phyloP scores from a whole-genome alignment of 2,329 filamentous ascomycete species.

The Colletotrichum trifolii region DNA sequence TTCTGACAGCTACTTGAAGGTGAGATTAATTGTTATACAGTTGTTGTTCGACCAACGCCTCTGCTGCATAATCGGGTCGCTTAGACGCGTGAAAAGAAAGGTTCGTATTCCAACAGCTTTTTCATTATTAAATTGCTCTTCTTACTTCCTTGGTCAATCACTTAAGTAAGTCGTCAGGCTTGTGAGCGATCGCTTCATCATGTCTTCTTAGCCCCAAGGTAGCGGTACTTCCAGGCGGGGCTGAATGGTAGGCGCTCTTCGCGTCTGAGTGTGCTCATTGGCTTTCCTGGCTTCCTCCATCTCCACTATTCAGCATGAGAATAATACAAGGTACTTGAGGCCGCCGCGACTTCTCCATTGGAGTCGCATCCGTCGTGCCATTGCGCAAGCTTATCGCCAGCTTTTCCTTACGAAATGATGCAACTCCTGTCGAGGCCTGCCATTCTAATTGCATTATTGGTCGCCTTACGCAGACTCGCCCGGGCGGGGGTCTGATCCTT shows the following conservation, averaged over 20 bases:
- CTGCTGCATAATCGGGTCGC: background rate
- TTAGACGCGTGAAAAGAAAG: background rate
- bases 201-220: background rate
- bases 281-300: background rate
- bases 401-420: conserved; percentile 16
- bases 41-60: background rate
- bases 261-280: background rate
- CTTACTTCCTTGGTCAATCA: too few relatives aligned
- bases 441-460: conserved; percentile 9
- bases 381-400: conserved; percentile 13
- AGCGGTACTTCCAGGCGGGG: conserved; percentile 3
- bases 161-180: too few relatives aligned
- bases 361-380: background rate
- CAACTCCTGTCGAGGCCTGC: background rate
- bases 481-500: background rate
- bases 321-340: conserved; percentile 30
- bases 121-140: too few relatives aligned
- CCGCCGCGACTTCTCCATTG: conserved; percentile 27
- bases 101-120: too few relatives aligned
- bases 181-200: background rate
- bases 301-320: conserved; percentile 8
- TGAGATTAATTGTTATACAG: conserved; percentile 23
- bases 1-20: background rate
- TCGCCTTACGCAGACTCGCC: conserved; percentile 7
- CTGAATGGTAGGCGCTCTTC: conserved; percentile 29